These are phyloP conservation scores for Pseudopithomyces chartarum DNA, from an alignment of 2,329 filamentous ascomycete genomes.

Conservation along the genomic window DNA sequence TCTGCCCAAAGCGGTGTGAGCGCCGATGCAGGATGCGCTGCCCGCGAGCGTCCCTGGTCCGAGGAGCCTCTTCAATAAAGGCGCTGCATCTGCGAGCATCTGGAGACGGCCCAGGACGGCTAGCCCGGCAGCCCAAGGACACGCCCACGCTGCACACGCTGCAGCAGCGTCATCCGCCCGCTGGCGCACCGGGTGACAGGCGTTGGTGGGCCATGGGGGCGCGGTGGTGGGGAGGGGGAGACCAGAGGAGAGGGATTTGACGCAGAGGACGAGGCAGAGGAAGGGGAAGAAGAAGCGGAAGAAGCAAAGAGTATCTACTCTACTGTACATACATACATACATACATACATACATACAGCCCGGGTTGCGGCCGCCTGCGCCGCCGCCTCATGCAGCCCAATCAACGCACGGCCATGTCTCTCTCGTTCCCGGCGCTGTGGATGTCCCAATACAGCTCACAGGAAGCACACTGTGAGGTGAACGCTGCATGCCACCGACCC, in stretches of 20 bases:
- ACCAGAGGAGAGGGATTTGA: too few relatives aligned
- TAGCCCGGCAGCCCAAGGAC: slow-evolving; percentile 24
- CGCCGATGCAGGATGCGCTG: slow-evolving; percentile 38
- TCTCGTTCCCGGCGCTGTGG: slow-evolving; percentile 17
- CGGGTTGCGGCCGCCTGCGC: slow-evolving; percentile 28
- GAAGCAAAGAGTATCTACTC: too few relatives aligned
- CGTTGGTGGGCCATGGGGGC: not conserved
- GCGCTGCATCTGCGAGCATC: slow-evolving; percentile 21
- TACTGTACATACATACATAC: too few relatives aligned
- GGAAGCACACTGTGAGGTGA: not conserved
- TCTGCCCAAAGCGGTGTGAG: slow-evolving; percentile 32
- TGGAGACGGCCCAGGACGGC: slow-evolving; percentile 19
- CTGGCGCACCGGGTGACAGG: not conserved
- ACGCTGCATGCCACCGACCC: slow-evolving; percentile 4
- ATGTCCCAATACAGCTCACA: slow-evolving; percentile 13
- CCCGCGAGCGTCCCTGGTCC: slow-evolving; percentile 26
- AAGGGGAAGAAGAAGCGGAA: not conserved
- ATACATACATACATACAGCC: too few relatives aligned
- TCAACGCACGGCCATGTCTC: slow-evolving; percentile 4
- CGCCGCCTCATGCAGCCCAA: slow-evolving; percentile 20
- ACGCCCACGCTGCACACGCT: slow-evolving; percentile 22
- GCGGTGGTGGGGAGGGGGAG: too few relatives aligned
- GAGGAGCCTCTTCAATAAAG: slow-evolving; percentile 37
- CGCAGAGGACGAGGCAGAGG: not conserved
- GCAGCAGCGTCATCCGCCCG: not conserved